phyloP scores from a whole-genome alignment of 2,329 filamentous ascomycete genomes.

The Xylariales sp. region DNA sequence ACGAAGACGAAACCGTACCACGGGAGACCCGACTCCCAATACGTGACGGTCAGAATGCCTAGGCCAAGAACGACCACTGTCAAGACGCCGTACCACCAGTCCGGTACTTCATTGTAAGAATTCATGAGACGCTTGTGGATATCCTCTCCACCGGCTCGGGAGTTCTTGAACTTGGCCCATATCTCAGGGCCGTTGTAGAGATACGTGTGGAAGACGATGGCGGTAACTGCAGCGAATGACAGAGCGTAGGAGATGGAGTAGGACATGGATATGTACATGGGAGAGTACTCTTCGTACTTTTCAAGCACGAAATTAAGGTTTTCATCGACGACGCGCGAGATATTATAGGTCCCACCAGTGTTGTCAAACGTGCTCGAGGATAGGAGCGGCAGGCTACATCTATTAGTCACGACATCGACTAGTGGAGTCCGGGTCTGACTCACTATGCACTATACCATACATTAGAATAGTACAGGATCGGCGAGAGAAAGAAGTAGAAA shows the following conservation, averaged over 20 bases:
- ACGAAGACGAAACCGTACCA: conserved; percentile 8
- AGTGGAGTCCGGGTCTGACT: neutral
- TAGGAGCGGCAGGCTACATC: conserved; percentile 22
- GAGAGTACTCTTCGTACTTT: conserved; percentile 29
- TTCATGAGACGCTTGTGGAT: conserved; percentile 33
- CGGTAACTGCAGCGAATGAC: conserved; percentile 30
- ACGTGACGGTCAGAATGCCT: conserved; percentile 23
- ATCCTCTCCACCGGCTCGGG: conserved; percentile 26
- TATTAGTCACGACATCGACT: no score
- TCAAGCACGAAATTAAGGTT: conserved; percentile 22
- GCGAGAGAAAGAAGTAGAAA: conserved; percentile 27
- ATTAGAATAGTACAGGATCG: conserved; percentile 27
- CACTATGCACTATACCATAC: conserved; percentile 27
- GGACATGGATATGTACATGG: conserved; percentile 31
- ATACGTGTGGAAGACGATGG: conserved; percentile 28
- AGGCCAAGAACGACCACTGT: conserved; percentile 28
- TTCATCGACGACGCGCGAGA: conserved; percentile 23
- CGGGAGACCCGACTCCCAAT: conserved; percentile 18
- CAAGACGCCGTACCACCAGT: conserved; percentile 34
- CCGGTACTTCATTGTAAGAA: conserved; percentile 30
- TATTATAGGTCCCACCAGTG: conserved; percentile 25
- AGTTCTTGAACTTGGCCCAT: conserved; percentile 27
- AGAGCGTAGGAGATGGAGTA: conserved; percentile 31
- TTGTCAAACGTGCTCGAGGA: conserved; percentile 27
- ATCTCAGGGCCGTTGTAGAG: conserved; percentile 30